Percentiles rank a stretch among this genome's conserved stretches.
These are phyloP conservation scores for Heliamphora pulchella DNA, from an alignment of 179 eudicot species.

Conservation along the genomic window DNA sequence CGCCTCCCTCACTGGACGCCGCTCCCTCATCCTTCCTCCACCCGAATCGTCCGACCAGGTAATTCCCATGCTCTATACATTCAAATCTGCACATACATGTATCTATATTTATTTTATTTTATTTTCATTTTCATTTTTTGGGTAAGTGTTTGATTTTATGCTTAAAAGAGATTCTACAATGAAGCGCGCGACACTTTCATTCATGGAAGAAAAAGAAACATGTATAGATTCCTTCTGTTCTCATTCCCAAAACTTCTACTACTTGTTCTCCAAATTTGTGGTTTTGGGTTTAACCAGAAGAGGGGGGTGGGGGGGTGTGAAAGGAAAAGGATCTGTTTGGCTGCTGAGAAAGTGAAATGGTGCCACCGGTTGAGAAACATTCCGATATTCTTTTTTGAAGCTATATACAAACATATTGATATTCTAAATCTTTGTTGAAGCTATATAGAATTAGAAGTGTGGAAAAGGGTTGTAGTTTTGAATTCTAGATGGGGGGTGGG, in stretches of 20 bases:
- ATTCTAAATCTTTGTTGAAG: no score
- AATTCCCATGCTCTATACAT: neutral
- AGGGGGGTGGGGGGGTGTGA: neutral
- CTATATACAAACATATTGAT: no score
- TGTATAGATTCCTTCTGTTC: neutral
- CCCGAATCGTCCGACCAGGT: slow-evolving; percentile 61
- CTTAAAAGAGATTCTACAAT: no score
- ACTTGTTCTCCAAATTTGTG: neutral
- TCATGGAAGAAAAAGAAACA: no score
- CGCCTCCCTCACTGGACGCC: slow-evolving; percentile 71
- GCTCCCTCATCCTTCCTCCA: slow-evolving; percentile 36
- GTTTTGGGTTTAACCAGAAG: slow-evolving; percentile 6
- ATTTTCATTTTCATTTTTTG: no score
- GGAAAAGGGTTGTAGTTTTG: no score
- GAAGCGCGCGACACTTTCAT: no score
- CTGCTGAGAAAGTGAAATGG: neutral
- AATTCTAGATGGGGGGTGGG: no score
- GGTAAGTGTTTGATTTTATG: no score
- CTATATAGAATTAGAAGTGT: no score
- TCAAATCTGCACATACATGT: neutral
- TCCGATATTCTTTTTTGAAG: no score
- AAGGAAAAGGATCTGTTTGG: neutral
- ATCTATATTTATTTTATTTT: neutral
- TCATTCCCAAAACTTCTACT: neutral
- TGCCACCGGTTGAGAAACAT: no score